Evolutionary conservation across 2,329 filamentous ascomycete genomes (phyloP).

Genomic region (Claviceps arundinis): DNA sequence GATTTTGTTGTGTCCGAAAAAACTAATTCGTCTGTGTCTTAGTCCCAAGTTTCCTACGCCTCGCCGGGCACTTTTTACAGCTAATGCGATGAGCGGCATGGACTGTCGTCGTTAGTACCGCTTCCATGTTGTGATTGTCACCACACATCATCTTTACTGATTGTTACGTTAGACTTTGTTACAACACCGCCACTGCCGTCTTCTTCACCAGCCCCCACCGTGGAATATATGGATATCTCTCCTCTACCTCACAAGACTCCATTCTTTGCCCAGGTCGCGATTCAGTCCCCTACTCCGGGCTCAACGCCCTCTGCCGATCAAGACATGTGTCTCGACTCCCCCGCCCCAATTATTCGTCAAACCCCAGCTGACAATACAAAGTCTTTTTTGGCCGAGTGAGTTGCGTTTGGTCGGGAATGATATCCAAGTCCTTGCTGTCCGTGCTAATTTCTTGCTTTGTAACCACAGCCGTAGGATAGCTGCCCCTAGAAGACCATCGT

Average conservation of each 20-base stretch:
- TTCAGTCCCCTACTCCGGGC: slow-evolving; percentile 60
- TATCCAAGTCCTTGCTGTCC: neutral
- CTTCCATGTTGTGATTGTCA: neutral
- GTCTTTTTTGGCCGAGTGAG: slow-evolving; percentile 40
- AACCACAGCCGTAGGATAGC: slow-evolving; percentile 48
- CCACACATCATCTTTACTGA: neutral
- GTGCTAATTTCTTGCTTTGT: slow-evolving; percentile 12
- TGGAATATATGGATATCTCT: slow-evolving; percentile 85
- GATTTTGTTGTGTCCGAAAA: neutral
- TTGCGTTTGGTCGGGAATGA: slow-evolving; percentile 10
- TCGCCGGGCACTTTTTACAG: slow-evolving; percentile 27
- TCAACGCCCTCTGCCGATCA: slow-evolving; percentile 26
- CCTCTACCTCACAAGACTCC: slow-evolving; percentile 79
- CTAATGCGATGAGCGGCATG: slow-evolving; percentile 23
- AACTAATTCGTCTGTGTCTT: neutral
- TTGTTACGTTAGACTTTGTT: slow-evolving; percentile 43
- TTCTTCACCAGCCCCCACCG: slow-evolving; percentile 61
- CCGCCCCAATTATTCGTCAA: slow-evolving; percentile 34
- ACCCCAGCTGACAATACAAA: slow-evolving; percentile 35
- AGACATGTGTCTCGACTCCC: slow-evolving; percentile 44
- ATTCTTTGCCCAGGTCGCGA: slow-evolving; percentile 50
- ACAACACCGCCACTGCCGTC: slow-evolving; percentile 74
- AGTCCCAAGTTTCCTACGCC: slow-evolving; percentile 30
- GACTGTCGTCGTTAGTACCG: slow-evolving; percentile 19
- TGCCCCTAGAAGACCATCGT: slow-evolving; percentile 57